These are phyloP conservation scores for Adansonia digitata DNA, from an alignment of 345 rosid genomes.

Conservation along the genomic window DNA sequence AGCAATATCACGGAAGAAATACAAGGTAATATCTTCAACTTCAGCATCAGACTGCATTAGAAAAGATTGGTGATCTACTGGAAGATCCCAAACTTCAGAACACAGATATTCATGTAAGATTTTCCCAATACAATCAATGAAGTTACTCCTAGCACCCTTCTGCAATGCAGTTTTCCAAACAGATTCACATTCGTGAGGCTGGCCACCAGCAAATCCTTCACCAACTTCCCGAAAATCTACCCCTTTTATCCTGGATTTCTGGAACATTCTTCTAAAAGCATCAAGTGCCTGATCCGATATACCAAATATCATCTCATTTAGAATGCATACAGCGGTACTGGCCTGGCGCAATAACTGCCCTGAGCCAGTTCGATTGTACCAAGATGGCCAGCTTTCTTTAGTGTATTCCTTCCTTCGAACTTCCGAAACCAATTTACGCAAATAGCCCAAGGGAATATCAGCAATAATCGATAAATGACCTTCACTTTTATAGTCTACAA, in stretches of 20 bases:
- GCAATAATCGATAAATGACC: slow-evolving; percentile 57
- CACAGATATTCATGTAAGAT: slow-evolving; percentile 83
- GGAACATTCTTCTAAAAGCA: slow-evolving; percentile 47
- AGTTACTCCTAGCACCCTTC: slow-evolving; percentile 36
- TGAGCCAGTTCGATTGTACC: slow-evolving; percentile 73
- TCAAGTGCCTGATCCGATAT: slow-evolving; percentile 58
- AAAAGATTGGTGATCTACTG: slow-evolving; percentile 45
- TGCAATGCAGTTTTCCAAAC: slow-evolving; percentile 55
- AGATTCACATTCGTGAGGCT: slow-evolving; percentile 16
- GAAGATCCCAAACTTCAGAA: slow-evolving; percentile 84
- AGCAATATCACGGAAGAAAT: slow-evolving; percentile 65
- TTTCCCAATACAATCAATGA: slow-evolving; percentile 75
- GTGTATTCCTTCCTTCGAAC: slow-evolving; percentile 56
- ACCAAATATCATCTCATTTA: slow-evolving; percentile 89
- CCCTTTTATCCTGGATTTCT: slow-evolving; percentile 34
- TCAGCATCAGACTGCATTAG: slow-evolving; percentile 34
- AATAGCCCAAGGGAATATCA: slow-evolving; percentile 68
- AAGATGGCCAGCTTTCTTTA: slow-evolving; percentile 70
- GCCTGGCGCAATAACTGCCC: slow-evolving; percentile 83
- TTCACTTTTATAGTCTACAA: slow-evolving; percentile 54
- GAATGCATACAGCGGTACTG: slow-evolving; percentile 68
- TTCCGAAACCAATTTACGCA: slow-evolving; percentile 66
- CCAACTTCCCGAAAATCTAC: slow-evolving; percentile 23
- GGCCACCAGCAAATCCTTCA: slow-evolving; percentile 17
- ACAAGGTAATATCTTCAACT: slow-evolving; percentile 39